Conservation (phyloP, 176 grass and related monocot species). For the Saccharum spontaneum region DNA sequence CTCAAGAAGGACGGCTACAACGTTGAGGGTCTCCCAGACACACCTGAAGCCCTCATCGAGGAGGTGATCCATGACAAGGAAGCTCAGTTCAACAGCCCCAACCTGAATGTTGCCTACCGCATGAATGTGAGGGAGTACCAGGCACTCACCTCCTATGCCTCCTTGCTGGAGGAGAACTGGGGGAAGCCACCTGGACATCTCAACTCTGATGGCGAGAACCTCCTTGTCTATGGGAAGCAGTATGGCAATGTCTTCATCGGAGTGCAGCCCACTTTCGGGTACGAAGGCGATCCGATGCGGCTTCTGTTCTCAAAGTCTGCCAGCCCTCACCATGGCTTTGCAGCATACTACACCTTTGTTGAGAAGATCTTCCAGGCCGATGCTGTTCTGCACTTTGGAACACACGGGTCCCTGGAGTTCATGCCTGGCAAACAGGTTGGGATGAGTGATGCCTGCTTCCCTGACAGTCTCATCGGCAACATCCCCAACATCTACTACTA, state of each 20-base stretch:
- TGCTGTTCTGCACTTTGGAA: slow-evolving; percentile 93
- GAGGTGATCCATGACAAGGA: slow-evolving; percentile 99
- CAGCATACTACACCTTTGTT: slow-evolving; percentile 93
- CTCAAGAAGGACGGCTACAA: slow-evolving; percentile 86
- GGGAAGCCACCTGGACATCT: slow-evolving; percentile 92
- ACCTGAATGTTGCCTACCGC: slow-evolving; percentile 85
- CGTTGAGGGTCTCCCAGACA: slow-evolving; percentile 82
- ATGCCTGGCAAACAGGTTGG: slow-evolving; percentile 99
- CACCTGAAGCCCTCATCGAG: slow-evolving; percentile 72
- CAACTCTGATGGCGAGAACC: slow-evolving; percentile 88
- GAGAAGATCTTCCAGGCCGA: slow-evolving; percentile 99
- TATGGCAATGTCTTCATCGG: slow-evolving; percentile 98
- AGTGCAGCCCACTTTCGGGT: slow-evolving; percentile 94
- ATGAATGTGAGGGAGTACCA: slow-evolving; percentile 95
- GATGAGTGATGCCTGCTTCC: slow-evolving; percentile 95
- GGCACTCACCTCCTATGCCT: slow-evolving; percentile 76
- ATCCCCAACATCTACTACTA: slow-evolving; percentile 98
- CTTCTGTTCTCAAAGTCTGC: slow-evolving; percentile 96
- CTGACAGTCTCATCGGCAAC: slow-evolving; percentile 97
- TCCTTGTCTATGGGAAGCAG: slow-evolving; percentile 96
- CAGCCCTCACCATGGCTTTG: slow-evolving; percentile 94
- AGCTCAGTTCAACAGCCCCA: slow-evolving; percentile 96
- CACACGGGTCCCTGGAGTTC: slow-evolving; percentile 93
- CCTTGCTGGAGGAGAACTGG: slow-evolving; percentile 94
- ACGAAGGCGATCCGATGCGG: slow-evolving; percentile 97